Percentiles rank a stretch among this genome's conserved stretches.
phyloP scores from a whole-genome alignment of 106 monocot genomes.

The Alisma plantagoaquatica region DNA sequence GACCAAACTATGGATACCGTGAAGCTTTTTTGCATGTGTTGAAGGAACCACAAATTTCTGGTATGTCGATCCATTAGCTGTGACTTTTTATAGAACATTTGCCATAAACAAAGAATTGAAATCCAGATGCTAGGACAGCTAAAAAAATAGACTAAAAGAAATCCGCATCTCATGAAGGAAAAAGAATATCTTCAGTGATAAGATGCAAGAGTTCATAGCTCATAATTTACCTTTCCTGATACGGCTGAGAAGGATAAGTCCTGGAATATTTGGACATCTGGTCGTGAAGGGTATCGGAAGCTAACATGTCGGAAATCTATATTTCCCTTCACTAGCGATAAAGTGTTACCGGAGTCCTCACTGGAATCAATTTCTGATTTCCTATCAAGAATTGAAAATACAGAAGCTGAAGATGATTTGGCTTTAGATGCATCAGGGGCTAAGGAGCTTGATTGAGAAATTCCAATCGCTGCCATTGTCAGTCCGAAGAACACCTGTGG shows the following conservation, averaged over 20 bases:
- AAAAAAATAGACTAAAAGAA: no score
- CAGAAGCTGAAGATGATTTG: constrained; percentile 39
- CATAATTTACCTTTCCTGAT: constrained; percentile 40
- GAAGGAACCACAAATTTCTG: no score
- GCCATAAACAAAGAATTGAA: no score
- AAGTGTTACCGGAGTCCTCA: constrained; percentile 21
- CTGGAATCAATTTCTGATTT: constrained; percentile 35
- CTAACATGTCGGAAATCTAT: constrained; percentile 45
- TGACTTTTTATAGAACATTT: no score
- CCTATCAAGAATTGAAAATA: constrained; percentile 40
- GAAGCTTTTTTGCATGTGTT: no score
- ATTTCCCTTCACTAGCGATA: constrained; percentile 23
- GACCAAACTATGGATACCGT: no score
- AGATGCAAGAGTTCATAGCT: no score
- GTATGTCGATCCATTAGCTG: no score
- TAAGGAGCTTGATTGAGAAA: constrained; percentile 36
- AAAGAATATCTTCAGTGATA: no score
- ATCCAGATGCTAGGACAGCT: no score
- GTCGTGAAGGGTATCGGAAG: constrained; percentile 42
- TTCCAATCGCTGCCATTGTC: constrained; percentile 25
- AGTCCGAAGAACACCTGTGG: constrained; percentile 46
- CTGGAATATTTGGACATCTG: constrained; percentile 44
- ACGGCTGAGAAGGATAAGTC: constrained; percentile 34
- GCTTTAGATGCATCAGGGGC: constrained; percentile 45
- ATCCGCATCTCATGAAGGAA: no score